Base-by-base conservation (phyloP, 2,329 filamentous ascomycete genomes). In the Apiospora arundinis region DNA sequence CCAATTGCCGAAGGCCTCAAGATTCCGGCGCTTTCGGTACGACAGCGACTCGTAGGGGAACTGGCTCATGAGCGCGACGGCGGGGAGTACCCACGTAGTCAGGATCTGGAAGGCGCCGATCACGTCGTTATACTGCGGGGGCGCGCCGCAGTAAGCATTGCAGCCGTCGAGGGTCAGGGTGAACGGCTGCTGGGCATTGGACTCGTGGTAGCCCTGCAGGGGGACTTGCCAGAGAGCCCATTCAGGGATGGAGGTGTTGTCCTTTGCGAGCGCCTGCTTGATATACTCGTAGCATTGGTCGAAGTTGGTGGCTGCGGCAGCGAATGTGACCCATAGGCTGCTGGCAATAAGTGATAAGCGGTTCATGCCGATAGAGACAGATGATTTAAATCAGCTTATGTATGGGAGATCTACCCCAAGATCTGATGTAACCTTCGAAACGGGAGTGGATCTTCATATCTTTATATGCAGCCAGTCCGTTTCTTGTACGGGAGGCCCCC, bases 61-160 rank as follows among this genome's bases (percentile, higher is more conserved):
- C 16, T 65, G 60, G 60, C 60, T 65, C 60, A 65, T 65, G 16
- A 65, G 28, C 60, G 60, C 60, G 37, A 65, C n/a, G 14, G 60
- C 60, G 5, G 60, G 60, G 25, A 65, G n/a, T 2, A 65, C n/a
- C 60, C 60, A 65, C 7, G 60, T 65, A 6, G 60, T 65, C 60
- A 65, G 28, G 60, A 65, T 65, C 60, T 65, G 60, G 60, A 65
- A 65, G 60, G 60, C 16, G 11, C 21, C 60, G 60, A 65, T 65
- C 7, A 65, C 60, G 14, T 40, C 37, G 28, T 37, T 37, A 28
- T 40, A 65, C 28, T 65, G 16, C 14, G 60, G 60, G 8, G 12
- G 28, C 60, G 28, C 12, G 60, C 60, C 60, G 60, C 60, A 65
- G 60, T 37, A 42, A 6, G 21, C 8, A 11, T 65, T 12, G 60